Evolutionary conservation across 1,284 basidiomycete species (phyloP), one percentile per base, ranked within the genome.

Genomic region (Sporisorium reilianum): DNA sequence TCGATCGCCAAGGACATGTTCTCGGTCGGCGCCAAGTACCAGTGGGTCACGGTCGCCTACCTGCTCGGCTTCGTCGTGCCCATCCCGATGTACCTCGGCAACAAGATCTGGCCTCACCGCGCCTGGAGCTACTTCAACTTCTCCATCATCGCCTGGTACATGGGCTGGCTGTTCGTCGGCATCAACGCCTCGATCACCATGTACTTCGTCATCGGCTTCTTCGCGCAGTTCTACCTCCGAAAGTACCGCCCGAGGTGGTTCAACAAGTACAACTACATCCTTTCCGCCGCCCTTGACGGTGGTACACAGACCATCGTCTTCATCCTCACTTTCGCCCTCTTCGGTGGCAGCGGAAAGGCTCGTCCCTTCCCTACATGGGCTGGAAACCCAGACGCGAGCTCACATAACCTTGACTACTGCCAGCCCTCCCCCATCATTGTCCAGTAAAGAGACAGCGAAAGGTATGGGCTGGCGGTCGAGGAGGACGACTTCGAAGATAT

Each of bases 191-290:
- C 55, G 18, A 73, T 74, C 50, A 36, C 52, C 8, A 60, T 59
- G 30, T 64, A 65, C 52, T 63, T 77, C 25, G 20, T 69, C 20
- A 30, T 74, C 14, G 74, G 70, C 49, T 57, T 77, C 52, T 48
- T 56, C 44, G 54, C 59, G 22, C 74, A 77, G 53, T 74, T 53
- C 48, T 74, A 60, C 55, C 57, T 77, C n/a, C 57, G 74, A 40
- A 69, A 49, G 41, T 65, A 62, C 50, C 55, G 62, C 42, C 71
- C 71, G 9, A 46, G 32, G 25, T 64, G 56, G 53, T 74, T 69
- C 86, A 86, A 87, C 80, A 89, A 89, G 80, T 90, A 91, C 85
- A 92, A 91, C 84, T 91, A 90, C 79, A 87, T 92, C 62, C 85
- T 91, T 2, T 89, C 89, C 11, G 90, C 89, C 38, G 90, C 90